Evolutionary conservation across 1,139 yeast genomes (phyloP).

Genomic region (Diutina neorugosa): DNA sequence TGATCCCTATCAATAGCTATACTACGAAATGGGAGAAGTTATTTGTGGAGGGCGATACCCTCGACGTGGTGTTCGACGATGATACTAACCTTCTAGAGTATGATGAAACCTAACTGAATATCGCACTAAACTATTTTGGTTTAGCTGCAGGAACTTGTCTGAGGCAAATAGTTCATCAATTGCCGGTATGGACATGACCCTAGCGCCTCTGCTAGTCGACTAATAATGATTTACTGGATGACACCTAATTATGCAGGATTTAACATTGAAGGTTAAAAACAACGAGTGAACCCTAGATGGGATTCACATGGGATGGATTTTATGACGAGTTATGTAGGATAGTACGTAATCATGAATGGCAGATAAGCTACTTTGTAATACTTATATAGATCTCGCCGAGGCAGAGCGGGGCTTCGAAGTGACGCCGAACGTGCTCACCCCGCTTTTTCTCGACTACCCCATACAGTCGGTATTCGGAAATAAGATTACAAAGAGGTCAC

Average conservation of each 20-base stretch:
- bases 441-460: neutral
- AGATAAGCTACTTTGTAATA: neutral
- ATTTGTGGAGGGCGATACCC: neutral
- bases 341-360: too few species aligned
- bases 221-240: neutral
- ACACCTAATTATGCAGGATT: neutral
- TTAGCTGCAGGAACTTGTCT: neutral
- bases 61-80: neutral
- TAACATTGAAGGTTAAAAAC: neutral
- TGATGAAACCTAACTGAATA: neutral
- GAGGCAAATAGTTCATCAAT: neutral
- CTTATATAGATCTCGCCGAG: neutral
- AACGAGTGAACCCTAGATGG: neutral
- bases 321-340: neutral
- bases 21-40: neutral
- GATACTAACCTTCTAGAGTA: neutral
- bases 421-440: neutral
- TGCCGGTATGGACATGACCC: neutral
- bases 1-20: neutral
- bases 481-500: neutral
- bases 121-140: too few species aligned
- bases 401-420: neutral
- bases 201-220: neutral
- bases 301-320: neutral
- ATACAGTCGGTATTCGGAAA: neutral